phyloP scores from a whole-genome alignment of 2,329 filamentous ascomycete genomes.

The Calycina herbarum region DNA sequence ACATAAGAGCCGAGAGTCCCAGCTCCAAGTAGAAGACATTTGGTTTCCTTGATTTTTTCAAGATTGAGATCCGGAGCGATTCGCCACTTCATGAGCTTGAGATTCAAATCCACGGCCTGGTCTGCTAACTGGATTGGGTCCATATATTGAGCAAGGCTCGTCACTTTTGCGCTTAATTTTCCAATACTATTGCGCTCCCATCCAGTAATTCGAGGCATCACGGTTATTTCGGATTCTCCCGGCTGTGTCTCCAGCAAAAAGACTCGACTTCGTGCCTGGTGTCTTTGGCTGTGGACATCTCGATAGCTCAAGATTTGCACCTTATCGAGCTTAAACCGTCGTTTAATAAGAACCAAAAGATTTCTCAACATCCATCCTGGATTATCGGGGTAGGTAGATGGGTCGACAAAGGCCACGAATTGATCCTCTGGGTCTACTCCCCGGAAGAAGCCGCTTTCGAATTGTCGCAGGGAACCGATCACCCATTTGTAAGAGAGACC shows the following conservation, averaged over 20 bases:
- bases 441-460: constrained; percentile 86
- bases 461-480: constrained; percentile 72
- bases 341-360: constrained; percentile 78
- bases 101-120: constrained; percentile 90
- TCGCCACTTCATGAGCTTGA: constrained; percentile 99
- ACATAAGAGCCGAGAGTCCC: constrained; percentile 95
- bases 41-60: constrained; percentile 84
- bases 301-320: constrained; percentile 89
- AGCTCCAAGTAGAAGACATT: constrained; percentile 85
- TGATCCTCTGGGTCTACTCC: constrained; percentile 69
- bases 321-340: constrained; percentile 74
- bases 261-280: constrained; percentile 80
- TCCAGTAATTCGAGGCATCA: constrained; percentile 87
- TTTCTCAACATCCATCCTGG: constrained; percentile 95
- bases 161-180: constrained; percentile 75
- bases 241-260: constrained; percentile 47
- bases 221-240: constrained; percentile 30
- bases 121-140: constrained; percentile 85
- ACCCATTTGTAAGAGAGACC: constrained; percentile 71
- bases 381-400: constrained; percentile 83
- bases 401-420: constrained; percentile 86
- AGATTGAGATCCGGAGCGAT: constrained; percentile 87
- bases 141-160: constrained; percentile 90
- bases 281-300: constrained; percentile 74
- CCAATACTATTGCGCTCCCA: constrained; percentile 85